These are phyloP conservation scores for Conringia planisiliqua DNA, from an alignment of 345 rosid species.

Conservation along the genomic window DNA sequence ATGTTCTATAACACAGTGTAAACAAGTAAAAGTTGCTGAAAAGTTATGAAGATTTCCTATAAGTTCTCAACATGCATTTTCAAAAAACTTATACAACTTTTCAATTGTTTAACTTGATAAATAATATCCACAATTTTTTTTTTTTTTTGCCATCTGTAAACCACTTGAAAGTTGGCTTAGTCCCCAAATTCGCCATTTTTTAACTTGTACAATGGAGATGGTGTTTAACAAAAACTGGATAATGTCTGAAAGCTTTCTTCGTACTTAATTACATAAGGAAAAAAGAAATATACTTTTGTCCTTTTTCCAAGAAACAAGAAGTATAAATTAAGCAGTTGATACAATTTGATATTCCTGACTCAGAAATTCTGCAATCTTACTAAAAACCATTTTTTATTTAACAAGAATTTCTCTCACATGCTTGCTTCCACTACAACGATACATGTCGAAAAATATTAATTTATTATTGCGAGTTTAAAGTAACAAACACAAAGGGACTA, in stretches of 20 bases:
- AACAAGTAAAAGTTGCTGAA: not conserved
- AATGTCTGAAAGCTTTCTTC: not conserved
- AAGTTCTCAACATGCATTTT: not conserved
- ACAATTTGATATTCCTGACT: not conserved
- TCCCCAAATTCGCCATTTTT: not conserved
- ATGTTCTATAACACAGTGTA: not conserved
- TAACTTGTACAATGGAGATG: not conserved
- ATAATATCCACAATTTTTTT: not conserved
- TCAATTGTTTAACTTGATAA: not conserved
- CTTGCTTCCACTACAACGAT: constrained; percentile 14
- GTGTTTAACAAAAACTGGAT: not conserved
- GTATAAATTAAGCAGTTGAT: constrained; percentile 1
- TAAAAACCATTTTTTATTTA: not conserved
- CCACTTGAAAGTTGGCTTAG: not conserved
- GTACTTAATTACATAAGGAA: not conserved
- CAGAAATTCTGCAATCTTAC: constrained; percentile 14
- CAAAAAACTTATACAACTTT: not conserved
- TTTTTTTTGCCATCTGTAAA: not conserved
- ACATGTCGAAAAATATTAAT: not conserved
- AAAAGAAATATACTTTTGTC: not conserved
- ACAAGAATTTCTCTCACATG: constrained; percentile 6
- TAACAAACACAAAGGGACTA: not conserved
- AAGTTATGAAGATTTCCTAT: not conserved
- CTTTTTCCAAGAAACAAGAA: constrained; percentile 6
- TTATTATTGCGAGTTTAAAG: not conserved